These are phyloP conservation scores for Pseudoperonospora humuli DNA, from an alignment of 352 stramenopile genomes.

Conservation along the genomic window DNA sequence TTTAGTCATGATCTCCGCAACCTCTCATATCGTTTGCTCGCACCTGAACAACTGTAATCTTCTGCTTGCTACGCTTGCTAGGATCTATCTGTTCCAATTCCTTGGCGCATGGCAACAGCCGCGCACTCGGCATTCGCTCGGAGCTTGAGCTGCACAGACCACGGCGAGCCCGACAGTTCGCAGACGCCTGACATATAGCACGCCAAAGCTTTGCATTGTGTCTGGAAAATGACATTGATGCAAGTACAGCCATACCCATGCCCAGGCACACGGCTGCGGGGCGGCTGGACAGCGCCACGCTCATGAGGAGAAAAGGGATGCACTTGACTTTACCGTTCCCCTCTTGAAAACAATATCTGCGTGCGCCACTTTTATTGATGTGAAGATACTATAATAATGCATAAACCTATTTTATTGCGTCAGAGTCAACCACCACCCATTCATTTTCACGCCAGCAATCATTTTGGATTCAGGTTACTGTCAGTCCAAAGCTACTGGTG, in stretches of 20 bases:
- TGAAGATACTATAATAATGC: neutral
- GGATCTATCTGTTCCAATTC: slow-evolving; percentile 32
- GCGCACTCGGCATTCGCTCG: slow-evolving; percentile 6
- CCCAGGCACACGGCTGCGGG: slow-evolving; percentile 53
- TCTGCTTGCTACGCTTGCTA: slow-evolving; percentile 39
- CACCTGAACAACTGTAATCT: slow-evolving; percentile 74
- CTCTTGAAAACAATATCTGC: slow-evolving; percentile 1
- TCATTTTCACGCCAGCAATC: slow-evolving; percentile 8
- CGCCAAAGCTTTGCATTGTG: slow-evolving; percentile 47
- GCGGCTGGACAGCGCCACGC: slow-evolving; percentile 19
- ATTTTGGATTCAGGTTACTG: slow-evolving; percentile 90
- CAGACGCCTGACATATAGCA: slow-evolving; percentile 27
- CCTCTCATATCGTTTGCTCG: neutral
- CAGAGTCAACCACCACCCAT: slow-evolving; percentile 23
- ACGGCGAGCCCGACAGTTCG: slow-evolving; percentile 16
- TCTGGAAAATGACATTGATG: slow-evolving; percentile 51
- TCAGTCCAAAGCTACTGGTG: slow-evolving; percentile 78
- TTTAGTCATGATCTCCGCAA: neutral
- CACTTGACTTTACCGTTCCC: neutral
- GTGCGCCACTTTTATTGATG: neutral
- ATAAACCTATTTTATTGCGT: neutral
- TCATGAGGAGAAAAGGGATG: slow-evolving; percentile 21
- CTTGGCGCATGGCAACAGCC: slow-evolving; percentile 39
- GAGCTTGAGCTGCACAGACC: slow-evolving; percentile 12
- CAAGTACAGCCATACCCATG: slow-evolving; percentile 64